Evolutionary conservation across 768 basidiomycete genomes (phyloP).

Genomic region (Hygrophorus pudorinus): DNA sequence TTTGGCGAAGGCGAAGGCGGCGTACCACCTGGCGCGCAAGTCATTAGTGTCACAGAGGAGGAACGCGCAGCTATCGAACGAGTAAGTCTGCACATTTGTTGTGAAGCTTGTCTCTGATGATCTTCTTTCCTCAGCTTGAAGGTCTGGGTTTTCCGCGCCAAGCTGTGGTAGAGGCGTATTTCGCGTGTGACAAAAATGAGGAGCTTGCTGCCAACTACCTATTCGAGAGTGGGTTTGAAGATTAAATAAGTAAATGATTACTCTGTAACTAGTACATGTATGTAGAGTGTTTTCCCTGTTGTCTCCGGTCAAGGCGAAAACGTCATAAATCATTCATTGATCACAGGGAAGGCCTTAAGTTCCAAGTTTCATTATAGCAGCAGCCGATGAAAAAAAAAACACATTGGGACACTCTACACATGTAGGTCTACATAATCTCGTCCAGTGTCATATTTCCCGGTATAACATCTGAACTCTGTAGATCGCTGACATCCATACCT

Average conservation of each 20-base stretch:
- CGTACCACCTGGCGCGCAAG: constrained; percentile 42
- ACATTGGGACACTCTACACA: neutral
- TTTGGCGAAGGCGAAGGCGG: constrained; percentile 33
- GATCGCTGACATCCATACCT: constrained; percentile 5
- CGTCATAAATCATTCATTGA: no score
- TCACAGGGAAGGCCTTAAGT: no score
- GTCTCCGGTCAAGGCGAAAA: neutral
- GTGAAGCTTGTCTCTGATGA: constrained; percentile 3
- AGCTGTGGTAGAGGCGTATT: constrained; percentile 79
- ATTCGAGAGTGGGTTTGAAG: constrained; percentile 65
- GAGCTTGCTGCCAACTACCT: constrained; percentile 92
- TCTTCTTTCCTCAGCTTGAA: constrained; percentile 48
- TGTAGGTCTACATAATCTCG: constrained; percentile 30
- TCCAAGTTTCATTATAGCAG: no score
- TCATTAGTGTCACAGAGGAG: constrained; percentile 74
- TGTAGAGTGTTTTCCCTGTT: neutral
- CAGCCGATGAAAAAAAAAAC: neutral
- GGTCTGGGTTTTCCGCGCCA: constrained; percentile 81
- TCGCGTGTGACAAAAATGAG: constrained; percentile 95
- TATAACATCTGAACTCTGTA: constrained; percentile 20
- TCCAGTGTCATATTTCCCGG: constrained; percentile 44
- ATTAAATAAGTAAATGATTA: constrained; percentile 12
- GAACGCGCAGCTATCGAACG: constrained; percentile 85
- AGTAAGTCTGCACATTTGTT: constrained; percentile 35
- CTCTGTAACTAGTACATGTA: no score